Conservation (phyloP, 225 moss, liverwort and hornwort species). For the Rhytidiadelphus loreus region DNA sequence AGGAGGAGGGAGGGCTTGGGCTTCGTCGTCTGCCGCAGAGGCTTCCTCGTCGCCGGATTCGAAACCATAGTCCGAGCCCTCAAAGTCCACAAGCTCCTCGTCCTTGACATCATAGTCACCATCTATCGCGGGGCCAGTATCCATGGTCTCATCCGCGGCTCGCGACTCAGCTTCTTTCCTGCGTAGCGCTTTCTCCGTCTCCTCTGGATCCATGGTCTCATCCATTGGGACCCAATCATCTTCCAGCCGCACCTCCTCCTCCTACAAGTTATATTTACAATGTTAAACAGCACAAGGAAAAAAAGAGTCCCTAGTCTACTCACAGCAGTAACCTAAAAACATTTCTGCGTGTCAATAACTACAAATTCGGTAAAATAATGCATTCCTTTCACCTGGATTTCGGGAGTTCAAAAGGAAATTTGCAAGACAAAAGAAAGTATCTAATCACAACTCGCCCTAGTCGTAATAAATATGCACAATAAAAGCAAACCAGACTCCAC, state of each 20-base stretch:
- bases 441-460: neutral
- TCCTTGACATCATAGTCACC: constrained; percentile 76
- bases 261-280: constrained; percentile 28
- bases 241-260: constrained; percentile 90
- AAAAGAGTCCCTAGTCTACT: neutral
- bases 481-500: neutral
- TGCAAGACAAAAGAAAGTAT: neutral
- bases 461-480: neutral
- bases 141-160: constrained; percentile 3
- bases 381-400: neutral
- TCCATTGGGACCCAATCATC: constrained; percentile 97
- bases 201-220: constrained; percentile 66
- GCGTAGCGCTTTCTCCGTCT: constrained; percentile 44
- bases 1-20: neutral
- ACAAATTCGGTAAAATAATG: neutral
- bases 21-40: constrained; percentile 8
- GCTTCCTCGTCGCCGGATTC: constrained; percentile 67
- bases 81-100: constrained; percentile 97
- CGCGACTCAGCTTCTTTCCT: constrained; percentile 78
- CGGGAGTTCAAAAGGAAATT: neutral
- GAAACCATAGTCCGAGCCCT: constrained; percentile 91
- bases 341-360: neutral
- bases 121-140: constrained; percentile 4
- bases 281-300: neutral
- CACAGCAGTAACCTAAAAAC: neutral